Base-by-base conservation (phyloP, 2,329 filamentous ascomycete genomes). In the Graphilbum sp. region DNA sequence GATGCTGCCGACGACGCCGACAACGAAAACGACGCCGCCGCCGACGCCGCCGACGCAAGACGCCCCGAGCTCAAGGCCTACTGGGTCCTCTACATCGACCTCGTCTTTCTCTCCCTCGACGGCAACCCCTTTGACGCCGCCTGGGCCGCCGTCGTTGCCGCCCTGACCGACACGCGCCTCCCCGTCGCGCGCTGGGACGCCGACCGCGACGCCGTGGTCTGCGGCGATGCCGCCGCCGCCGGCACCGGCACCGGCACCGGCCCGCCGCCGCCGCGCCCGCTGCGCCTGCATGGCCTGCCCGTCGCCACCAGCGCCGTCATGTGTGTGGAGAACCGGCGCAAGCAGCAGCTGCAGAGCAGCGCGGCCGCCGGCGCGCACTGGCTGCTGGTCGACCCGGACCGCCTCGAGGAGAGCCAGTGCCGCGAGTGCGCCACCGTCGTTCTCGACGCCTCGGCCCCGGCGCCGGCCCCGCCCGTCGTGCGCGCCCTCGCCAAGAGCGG, bases 61-160 rank as follows among this genome's bases (percentile, higher is more conserved):
- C 35, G n/a, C 1, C 55, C 55, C 27, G 54, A 58, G 41, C 58
- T 88, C 11, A 88, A 82, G 54, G 90, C 80, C 0, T 96, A 92
- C 57, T 98, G 88, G 90, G 78, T 83, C 10, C 72, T 98, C 17
- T 95, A 94, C 57, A 82, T 98, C 46, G 88, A 96, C 53, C 67
- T 95, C n/a, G 72, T 95, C 52, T 90, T 94, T 59, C 79, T 98
- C 47, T 92, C 84, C 0, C 75, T 94, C 36, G 87, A 94, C 46
- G 88, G 88, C 6, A 93, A 90, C 50, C 74, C 85, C 2, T 87
- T 96, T 46, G 88, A 98, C 52, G 82, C 84, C 1, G 84, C 85
- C 0, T 96, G 88, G 87, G 71, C 79, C 1, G 77, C 85, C 12
- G 68, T 92, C 0, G 57, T 94, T 18, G 83, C 87, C 9, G 88